A percentile compares a stretch with the other conserved stretches of the same genome.
Conservation (phyloP, 1,139 yeast genomes). For the Suhomyces coccinellae region DNA sequence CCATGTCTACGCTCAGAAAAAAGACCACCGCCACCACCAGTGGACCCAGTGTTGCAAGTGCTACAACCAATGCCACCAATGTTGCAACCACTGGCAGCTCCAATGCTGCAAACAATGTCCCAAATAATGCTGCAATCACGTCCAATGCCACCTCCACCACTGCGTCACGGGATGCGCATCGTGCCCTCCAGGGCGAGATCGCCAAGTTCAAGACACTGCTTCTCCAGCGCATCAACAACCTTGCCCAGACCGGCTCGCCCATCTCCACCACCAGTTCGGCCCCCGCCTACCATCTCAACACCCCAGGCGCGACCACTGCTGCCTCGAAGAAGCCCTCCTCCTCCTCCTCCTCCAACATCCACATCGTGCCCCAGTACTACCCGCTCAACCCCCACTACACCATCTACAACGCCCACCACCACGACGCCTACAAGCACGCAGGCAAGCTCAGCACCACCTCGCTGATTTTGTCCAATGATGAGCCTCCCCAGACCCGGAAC, state of each 20-base stretch:
- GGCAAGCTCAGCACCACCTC: conserved; percentile 9
- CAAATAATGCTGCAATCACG: too few relatives aligned
- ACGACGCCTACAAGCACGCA: conserved; percentile 8
- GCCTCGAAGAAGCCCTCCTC: conserved; percentile 20
- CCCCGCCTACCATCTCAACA: conserved; percentile 17
- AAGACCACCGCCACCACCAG: neutral
- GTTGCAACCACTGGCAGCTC: too few relatives aligned
- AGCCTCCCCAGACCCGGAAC: conserved; percentile 11
- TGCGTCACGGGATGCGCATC: too few relatives aligned
- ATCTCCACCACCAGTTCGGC: conserved; percentile 5
- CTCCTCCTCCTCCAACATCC: conserved; percentile 21
- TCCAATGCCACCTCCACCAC: too few relatives aligned
- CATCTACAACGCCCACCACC: conserved; percentile 21
- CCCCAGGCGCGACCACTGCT: conserved; percentile 4
- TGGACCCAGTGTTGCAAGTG: too few relatives aligned
- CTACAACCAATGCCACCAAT: too few relatives aligned
- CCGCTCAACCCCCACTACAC: conserved; percentile 42
- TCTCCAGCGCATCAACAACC: conserved; percentile 12
- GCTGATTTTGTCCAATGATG: conserved; percentile 9
- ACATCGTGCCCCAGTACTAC: conserved; percentile 36
- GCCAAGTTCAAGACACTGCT: conserved; percentile 14
- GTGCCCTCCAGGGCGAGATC: conserved; percentile 11
- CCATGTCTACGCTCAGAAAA: conserved; percentile 15
- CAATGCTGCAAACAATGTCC: too few relatives aligned
- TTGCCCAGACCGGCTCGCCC: neutral